These are phyloP conservation scores for Leccinum uliginosum DNA, from an alignment of 768 basidiomycete genomes.

Conservation along the genomic window DNA sequence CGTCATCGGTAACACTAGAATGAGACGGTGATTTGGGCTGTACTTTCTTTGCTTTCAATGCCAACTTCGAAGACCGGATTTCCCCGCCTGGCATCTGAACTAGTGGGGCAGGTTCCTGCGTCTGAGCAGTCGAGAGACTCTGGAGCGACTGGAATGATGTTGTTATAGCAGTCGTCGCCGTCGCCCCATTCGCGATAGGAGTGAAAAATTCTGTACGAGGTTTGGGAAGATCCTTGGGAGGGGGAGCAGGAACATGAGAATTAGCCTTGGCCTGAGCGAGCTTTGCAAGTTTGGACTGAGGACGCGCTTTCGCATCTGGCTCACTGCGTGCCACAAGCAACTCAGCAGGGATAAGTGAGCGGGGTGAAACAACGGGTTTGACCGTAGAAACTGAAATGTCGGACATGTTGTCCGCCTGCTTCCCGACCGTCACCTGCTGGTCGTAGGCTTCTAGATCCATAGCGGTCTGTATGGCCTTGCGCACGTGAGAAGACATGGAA, in stretches of 20 bases:
- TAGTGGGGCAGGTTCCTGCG: constrained; percentile 15
- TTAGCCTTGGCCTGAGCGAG: constrained; percentile 59
- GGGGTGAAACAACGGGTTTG: constrained; percentile 20
- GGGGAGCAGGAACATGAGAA: constrained; percentile 20
- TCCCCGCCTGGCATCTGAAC: constrained; percentile 31
- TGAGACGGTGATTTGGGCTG: constrained; percentile 39
- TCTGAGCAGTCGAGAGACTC: constrained; percentile 44
- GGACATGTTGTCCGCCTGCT: constrained; percentile 12
- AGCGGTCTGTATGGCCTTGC: constrained; percentile 65
- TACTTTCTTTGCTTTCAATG: constrained; percentile 65
- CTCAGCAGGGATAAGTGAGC: constrained; percentile 17
- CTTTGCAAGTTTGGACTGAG: constrained; percentile 69
- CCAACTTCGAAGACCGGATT: constrained; percentile 65
- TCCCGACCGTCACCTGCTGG: constrained; percentile 13
- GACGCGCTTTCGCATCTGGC: constrained; percentile 29
- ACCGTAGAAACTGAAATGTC: constrained; percentile 21
- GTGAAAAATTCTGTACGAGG: constrained; percentile 66
- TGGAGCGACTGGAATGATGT: constrained; percentile 73
- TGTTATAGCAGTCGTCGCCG: constrained; percentile 82
- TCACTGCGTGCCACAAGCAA: constrained; percentile 11
- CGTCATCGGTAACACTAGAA: constrained; percentile 37
- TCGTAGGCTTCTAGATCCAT: constrained; percentile 58
- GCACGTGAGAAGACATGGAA: constrained; percentile 56
- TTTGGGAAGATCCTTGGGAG: constrained; percentile 36
- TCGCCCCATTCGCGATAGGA: constrained; percentile 76